phyloP scores from a whole-genome alignment of 1,284 basidiomycete species.

The Volvariella volvacea region DNA sequence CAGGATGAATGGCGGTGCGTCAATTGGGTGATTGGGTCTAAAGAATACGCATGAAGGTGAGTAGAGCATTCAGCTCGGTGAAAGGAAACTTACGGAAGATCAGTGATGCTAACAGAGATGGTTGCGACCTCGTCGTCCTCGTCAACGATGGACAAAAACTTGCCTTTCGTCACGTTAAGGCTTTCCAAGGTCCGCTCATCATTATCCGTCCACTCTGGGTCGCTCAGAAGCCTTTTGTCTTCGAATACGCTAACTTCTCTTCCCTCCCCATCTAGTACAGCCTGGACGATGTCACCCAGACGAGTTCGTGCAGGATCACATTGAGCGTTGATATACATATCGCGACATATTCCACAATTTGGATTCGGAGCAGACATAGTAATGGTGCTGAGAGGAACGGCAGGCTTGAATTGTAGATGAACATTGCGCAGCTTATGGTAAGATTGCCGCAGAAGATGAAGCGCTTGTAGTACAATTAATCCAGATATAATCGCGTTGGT shows the following conservation, averaged over 20 bases:
- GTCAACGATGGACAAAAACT: constrained; percentile 83
- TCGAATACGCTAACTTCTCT: constrained; percentile 83
- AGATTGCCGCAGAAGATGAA: constrained; percentile 71
- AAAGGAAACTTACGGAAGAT: constrained; percentile 57
- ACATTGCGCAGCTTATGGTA: constrained; percentile 59
- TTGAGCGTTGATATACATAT: constrained; percentile 71
- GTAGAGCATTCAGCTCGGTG: constrained; percentile 2
- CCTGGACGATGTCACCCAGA: constrained; percentile 68
- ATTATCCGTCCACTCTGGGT: constrained; percentile 90
- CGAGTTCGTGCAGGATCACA: constrained; percentile 65
- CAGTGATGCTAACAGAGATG: constrained; percentile 66
- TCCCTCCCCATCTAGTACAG: constrained; percentile 50
- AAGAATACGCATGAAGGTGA: constrained; percentile 1
- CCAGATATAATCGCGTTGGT: constrained; percentile 98
- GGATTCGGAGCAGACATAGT: constrained; percentile 62
- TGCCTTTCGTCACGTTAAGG: constrained; percentile 65
- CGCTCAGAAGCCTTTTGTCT: constrained; percentile 74
- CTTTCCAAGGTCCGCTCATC: constrained; percentile 65
- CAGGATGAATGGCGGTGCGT: constrained; percentile 48
- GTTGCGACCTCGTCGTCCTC: constrained; percentile 78
- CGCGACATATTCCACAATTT: constrained; percentile 80
- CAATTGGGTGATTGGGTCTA: constrained; percentile 46
- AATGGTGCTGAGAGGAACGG: constrained; percentile 67
- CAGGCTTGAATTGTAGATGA: constrained; percentile 69
- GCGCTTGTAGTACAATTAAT: constrained; percentile 87